These are phyloP conservation scores for Bryum argenteum DNA, from an alignment of 225 moss, liverwort and hornwort species.

Conservation along the genomic window DNA sequence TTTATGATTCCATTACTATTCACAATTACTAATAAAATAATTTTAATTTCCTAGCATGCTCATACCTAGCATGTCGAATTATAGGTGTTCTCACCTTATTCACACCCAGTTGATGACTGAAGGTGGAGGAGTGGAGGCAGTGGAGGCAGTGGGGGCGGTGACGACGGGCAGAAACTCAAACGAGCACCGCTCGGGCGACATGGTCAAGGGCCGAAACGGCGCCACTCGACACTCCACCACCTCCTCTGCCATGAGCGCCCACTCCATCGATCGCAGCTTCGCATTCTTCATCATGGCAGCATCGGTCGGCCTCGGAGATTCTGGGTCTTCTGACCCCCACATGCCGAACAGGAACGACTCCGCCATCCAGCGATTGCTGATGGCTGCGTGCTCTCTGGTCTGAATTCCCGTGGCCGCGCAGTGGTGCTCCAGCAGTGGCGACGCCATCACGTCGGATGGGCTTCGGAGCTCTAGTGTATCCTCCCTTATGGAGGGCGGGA, in stretches of 20 bases:
- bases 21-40: no score
- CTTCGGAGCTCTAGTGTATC: not conserved
- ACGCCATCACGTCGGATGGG: conserved; percentile 21
- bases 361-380: conserved; percentile 59
- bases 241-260: conserved; percentile 26
- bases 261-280: not conserved
- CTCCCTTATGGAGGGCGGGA: conserved; percentile 51
- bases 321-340: not conserved
- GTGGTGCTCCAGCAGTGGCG: conserved; percentile 31
- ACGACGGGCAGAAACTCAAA: conserved; percentile 63
- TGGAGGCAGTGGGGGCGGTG: conserved; percentile 18
- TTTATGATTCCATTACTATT: no score
- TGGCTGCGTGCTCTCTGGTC: conserved; percentile 41
- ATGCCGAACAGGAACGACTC: conserved; percentile 60
- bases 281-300: not conserved
- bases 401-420: not conserved
- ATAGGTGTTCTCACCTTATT: no score
- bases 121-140: not conserved
- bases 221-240: conserved; percentile 47
- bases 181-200: conserved; percentile 66
- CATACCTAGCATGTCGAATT: no score
- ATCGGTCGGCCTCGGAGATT: not conserved
- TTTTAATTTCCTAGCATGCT: no score
- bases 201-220: conserved; percentile 52
- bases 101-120: no score